Percentiles rank a stretch among this genome's conserved stretches.
phyloP scores from a whole-genome alignment of 176 grass and related monocot genomes.

The Oryza brachyantha region DNA sequence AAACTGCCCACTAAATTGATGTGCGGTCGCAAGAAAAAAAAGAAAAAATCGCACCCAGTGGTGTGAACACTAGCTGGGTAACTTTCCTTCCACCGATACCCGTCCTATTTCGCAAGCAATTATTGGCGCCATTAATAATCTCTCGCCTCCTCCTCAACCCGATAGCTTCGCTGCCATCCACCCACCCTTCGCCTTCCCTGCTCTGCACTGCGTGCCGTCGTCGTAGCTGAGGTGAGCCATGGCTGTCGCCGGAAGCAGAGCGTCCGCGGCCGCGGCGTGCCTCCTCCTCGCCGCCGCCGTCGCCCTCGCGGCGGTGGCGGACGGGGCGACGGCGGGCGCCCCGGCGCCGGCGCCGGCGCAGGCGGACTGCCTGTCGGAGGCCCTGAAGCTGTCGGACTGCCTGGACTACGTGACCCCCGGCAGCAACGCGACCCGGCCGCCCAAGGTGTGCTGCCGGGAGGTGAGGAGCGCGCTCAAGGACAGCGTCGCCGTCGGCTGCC shows the following conservation, averaged over 20 bases:
- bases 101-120: no score
- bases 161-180: no score
- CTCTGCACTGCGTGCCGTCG: no score
- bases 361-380: background rate
- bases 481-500: conserved; percentile 28
- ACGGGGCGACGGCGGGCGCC: background rate
- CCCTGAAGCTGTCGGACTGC: conserved; percentile 7
- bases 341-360: conserved; percentile 32
- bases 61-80: no score
- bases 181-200: no score
- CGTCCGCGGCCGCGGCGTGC: conserved; percentile 1
- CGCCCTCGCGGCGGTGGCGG: background rate
- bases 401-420: conserved; percentile 24
- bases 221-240: no score
- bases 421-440: background rate
- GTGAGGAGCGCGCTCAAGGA: conserved; percentile 32
- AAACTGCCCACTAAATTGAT: no score
- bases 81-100: no score
- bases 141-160: no score
- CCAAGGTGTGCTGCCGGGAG: conserved; percentile 36
- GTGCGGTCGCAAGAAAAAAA: no score
- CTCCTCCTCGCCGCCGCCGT: conserved; percentile 23
- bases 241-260: conserved; percentile 3
- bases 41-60: no score
- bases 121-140: no score